Conservation (phyloP, 495 filamentous ascomycete genomes). For the Aspergillus asperescens region DNA sequence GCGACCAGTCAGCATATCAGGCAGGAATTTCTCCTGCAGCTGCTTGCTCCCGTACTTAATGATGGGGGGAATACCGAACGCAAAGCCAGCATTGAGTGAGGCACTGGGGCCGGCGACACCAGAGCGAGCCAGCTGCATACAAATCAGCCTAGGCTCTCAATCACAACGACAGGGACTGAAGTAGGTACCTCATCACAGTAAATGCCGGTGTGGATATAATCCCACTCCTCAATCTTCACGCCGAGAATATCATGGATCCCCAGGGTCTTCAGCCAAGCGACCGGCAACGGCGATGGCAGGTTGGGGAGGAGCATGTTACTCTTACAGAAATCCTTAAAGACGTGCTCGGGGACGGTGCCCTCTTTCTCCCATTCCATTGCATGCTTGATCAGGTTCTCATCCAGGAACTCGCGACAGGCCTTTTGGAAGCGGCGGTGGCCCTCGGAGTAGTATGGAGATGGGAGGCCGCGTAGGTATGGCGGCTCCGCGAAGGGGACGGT, state of each 20-base stretch:
- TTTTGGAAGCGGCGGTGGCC: constrained; percentile 61
- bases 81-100: constrained; percentile 61
- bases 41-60: constrained; percentile 58
- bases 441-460: constrained; percentile 61
- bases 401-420: constrained; percentile 59
- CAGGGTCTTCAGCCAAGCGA: constrained; percentile 58
- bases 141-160: no score
- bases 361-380: constrained; percentile 63
- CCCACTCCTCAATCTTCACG: constrained; percentile 70
- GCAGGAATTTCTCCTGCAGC: constrained; percentile 59
- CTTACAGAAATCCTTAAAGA: constrained; percentile 56
- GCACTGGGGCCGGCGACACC: constrained; percentile 57
- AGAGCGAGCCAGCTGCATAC: constrained; percentile 52
- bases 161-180: no score
- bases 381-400: constrained; percentile 52
- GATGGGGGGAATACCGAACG: constrained; percentile 66
- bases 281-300: constrained; percentile 61
- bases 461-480: constrained; percentile 62
- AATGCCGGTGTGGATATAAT: constrained; percentile 65
- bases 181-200: constrained; percentile 61
- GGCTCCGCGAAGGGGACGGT: constrained; percentile 68
- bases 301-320: constrained; percentile 61
- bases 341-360: constrained; percentile 55
- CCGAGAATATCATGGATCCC: constrained; percentile 62
- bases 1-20: constrained; percentile 59